Base-by-base conservation (phyloP, 176 grass and related monocot species). In the Cymbopogon citratus region DNA sequence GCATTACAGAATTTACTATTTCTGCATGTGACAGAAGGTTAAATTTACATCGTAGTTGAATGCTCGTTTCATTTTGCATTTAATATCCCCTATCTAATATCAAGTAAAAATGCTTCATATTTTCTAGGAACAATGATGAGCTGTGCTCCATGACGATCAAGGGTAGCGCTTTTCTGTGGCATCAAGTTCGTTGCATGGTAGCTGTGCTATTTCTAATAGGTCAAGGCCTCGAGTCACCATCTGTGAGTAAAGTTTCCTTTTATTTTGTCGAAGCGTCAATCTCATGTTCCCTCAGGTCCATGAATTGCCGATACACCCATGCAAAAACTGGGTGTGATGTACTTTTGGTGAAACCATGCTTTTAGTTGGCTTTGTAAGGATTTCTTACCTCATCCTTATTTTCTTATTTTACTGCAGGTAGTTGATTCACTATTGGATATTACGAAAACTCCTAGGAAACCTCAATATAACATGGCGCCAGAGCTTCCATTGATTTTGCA, bases 111-210 rank as follows among this genome's bases (percentile, higher is more conserved):
- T 46, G 7, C 3, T 84, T 62, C 34, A 7, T 73, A 63, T 83
- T 23, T 85, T 73, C 24, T 73, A 98, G 95, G 78, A 87, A 74
- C 77, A 71, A 80, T 64, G 88, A 91, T 84, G 95, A 98, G 73
- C 80, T 98, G 23, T 98, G 88, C 84, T 85, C 82, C 88, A 89
- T 98, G 63, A 93, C 69, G 75, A 91, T 95, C 87, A 98, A 80
- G 78, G 95, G 95, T 49, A 98, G 80, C 76, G 95, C 95, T 35
- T 98, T 98, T 76, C 79, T 98, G 67, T 98, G 95, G 95, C 95
- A 98, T 89, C 95, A 98, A 93, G 92, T 98, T 74, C 88, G 95
- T 11, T 98, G 92, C 88, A 98, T 98, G 92, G 92, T 90, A 73
- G 92, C 95, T 79, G 84, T 95, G 63, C 88, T 98, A 25, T 98